These are phyloP conservation scores for Pleodorina starrii DNA, from an alignment of 139 green algal species.

Conservation along the genomic window DNA sequence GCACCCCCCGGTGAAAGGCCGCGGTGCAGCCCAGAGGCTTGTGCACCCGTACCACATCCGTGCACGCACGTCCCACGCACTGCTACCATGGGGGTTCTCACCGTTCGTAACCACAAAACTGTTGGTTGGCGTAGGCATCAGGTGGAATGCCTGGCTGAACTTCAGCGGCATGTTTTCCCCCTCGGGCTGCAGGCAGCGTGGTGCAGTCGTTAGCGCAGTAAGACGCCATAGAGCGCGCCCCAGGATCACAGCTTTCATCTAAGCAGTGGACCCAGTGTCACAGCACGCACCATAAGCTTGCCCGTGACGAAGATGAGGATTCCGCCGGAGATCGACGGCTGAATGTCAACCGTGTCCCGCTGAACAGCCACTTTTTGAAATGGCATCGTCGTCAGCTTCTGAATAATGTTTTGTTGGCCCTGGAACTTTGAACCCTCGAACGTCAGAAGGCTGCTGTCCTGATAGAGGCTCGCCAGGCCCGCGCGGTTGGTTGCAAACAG, in stretches of 20 bases:
- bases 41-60: background rate
- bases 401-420: constrained; percentile 77
- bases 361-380: constrained; percentile 88
- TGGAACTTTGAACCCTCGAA: constrained; percentile 90
- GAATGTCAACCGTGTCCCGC: constrained; percentile 83
- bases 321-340: constrained; percentile 84
- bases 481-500: constrained; percentile 91
- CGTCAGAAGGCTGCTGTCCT: constrained; percentile 84
- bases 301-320: constrained; percentile 94
- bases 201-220: too few species aligned
- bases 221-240: too few species aligned
- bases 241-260: too few species aligned
- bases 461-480: constrained; percentile 86
- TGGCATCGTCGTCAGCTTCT: constrained; percentile 85
- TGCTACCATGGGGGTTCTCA: too few species aligned
- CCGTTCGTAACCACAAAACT: constrained; percentile 91
- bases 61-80: too few species aligned
- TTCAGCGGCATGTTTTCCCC: constrained; percentile 86
- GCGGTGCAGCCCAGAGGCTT: background rate
- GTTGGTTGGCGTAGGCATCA: constrained; percentile 75
- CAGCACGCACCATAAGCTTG: constrained; percentile 49
- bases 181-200: constrained; percentile 81
- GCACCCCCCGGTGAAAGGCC: too few species aligned
- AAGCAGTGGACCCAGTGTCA: too few species aligned
- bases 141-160: constrained; percentile 96